Evolutionary conservation across 345 rosid genomes (phyloP), one percentile per base, ranked within the genome.

Genomic region (Populus euphratica): DNA sequence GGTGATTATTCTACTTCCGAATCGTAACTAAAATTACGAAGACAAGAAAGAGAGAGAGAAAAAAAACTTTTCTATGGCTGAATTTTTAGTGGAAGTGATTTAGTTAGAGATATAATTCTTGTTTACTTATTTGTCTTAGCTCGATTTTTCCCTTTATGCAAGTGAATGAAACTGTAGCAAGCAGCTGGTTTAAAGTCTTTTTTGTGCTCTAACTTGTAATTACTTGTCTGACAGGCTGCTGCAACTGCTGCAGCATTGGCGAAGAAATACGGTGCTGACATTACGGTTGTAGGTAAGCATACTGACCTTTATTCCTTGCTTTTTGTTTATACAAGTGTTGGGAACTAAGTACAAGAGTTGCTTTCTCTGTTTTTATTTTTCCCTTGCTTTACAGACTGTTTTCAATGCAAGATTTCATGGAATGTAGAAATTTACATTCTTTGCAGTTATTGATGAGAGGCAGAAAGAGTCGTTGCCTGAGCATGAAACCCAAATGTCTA

Each of bases 241-340:
- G 92, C 97, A 72, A 93, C 98, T 68, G 82, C 91, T 62, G 88
- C 98, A 83, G 90, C 93, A 73, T 84, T 95, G 86, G 99, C 97
- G 33, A 93, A 89, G 75, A 93, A 91, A 83, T 92, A 93, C 78
- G 97, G 91, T 31, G 97, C 99, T 81, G 99, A 93, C 77, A 91
- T 95, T 75, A 93, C 99, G 1, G 98, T 95, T 71, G 99, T 93
- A 36, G 88, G 99, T 92, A 80, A 27, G 89, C 52, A 8, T n/a
- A 68, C 43, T 81, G 72, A 33, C 75, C 35, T 80, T 33, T 31
- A 23, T 10, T 70, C 49, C 13, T 16, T 27, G n/a, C 6, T 38
- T 21, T 76, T 59, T 33, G n/a, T 10, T 23, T 29, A 41, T 70
- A 54, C 20, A 38, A 16, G 25, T 35, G 54, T 61, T 62, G 65